Conservation (phyloP, 1,284 basidiomycete genomes). For the Moesziomyces globuligerus region DNA sequence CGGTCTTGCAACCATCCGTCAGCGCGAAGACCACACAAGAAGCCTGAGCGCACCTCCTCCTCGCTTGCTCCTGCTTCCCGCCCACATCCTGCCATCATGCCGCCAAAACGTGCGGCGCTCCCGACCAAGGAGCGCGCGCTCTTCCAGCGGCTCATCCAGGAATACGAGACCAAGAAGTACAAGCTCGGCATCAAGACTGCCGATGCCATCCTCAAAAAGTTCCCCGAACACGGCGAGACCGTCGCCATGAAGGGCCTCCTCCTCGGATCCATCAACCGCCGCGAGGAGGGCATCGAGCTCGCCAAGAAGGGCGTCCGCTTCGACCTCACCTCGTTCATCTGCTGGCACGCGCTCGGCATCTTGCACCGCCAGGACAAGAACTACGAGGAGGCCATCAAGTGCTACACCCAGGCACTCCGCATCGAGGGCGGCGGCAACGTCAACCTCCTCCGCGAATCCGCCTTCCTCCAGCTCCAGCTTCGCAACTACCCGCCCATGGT, state of each 20-base stretch:
- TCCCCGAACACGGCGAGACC: conserved; percentile 84
- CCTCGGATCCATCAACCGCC: conserved; percentile 54
- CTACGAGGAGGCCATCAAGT: conserved; percentile 85
- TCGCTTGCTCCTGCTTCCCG: no score
- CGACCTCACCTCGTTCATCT: conserved; percentile 92
- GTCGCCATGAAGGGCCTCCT: conserved; percentile 65
- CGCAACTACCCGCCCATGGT: conserved; percentile 82
- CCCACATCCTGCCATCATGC: conserved; percentile 27
- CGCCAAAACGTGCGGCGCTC: conserved; percentile 69
- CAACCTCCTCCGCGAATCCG: conserved; percentile 90
- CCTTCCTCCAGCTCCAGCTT: conserved; percentile 89
- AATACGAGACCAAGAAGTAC: conserved; percentile 88
- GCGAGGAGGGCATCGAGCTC: conserved; percentile 77
- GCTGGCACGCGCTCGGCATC: conserved; percentile 94
- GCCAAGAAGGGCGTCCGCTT: conserved; percentile 84
- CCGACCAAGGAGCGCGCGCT: conserved; percentile 84
- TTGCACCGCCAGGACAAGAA: conserved; percentile 78
- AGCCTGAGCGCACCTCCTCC: no score
- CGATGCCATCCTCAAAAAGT: conserved; percentile 93
- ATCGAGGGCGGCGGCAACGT: conserved; percentile 90
- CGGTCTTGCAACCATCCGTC: no score
- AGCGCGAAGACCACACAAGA: no score
- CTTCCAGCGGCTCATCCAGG: conserved; percentile 82
- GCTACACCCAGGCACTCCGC: conserved; percentile 79
- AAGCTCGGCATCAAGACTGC: conserved; percentile 91